Conservation (phyloP, 2,329 filamentous ascomycete genomes). For the Colletotrichum tofieldiae region DNA sequence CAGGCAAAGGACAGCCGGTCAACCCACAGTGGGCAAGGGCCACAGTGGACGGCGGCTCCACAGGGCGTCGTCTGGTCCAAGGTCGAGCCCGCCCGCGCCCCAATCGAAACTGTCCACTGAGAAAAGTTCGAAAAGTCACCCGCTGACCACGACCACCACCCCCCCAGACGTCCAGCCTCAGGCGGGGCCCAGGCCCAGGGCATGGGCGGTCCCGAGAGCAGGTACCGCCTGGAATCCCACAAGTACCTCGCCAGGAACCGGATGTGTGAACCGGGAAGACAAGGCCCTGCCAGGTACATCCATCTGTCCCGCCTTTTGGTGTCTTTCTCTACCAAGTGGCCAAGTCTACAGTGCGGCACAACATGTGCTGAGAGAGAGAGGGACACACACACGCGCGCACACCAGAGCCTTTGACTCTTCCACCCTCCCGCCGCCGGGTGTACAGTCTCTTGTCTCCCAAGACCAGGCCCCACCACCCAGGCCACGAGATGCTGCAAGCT, state of each 20-base stretch:
- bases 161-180: conserved; percentile 36
- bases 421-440: neutral
- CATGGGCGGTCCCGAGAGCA: conserved; percentile 17
- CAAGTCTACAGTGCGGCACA: conserved; percentile 40
- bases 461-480: conserved; percentile 29
- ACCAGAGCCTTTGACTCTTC: neutral
- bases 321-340: neutral
- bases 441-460: conserved; percentile 2
- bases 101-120: conserved; percentile 43
- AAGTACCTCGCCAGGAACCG: conserved; percentile 41
- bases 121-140: conserved; percentile 44
- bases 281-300: conserved; percentile 17
- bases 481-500: conserved; percentile 42
- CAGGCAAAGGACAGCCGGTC: conserved; percentile 19
- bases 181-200: conserved; percentile 29
- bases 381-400: no score
- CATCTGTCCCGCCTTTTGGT: neutral
- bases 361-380: neutral
- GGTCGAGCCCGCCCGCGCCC: conserved; percentile 38
- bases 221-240: conserved; percentile 32
- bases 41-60: conserved; percentile 33
- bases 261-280: conserved; percentile 36
- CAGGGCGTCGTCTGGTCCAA: conserved; percentile 34
- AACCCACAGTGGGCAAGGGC: conserved; percentile 25
- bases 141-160: conserved; percentile 39